These are phyloP conservation scores for Hyaloscypha finlandica DNA, from an alignment of 495 filamentous ascomycete genomes.

Conservation along the genomic window DNA sequence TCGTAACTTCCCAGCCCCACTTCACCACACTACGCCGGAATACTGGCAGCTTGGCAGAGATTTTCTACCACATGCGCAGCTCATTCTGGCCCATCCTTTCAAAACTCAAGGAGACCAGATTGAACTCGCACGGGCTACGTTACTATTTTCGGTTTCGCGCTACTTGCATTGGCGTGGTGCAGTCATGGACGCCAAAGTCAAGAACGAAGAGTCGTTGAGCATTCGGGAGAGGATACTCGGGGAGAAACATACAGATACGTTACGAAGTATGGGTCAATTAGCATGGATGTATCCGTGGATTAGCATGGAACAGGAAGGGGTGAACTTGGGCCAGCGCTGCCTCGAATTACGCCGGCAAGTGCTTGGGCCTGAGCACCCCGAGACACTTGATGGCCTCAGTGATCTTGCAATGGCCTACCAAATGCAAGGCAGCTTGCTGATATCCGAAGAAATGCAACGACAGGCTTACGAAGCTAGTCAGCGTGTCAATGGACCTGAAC, in stretches of 20 bases:
- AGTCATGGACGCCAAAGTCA: background rate
- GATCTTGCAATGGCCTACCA: conserved; percentile 5
- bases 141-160: background rate
- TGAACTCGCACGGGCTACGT: conserved; percentile 1
- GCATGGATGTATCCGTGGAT: background rate
- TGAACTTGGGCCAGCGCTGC: background rate
- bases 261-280: conserved; percentile 1
- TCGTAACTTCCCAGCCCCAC: conserved; percentile 2
- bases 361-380: conserved; percentile 7
- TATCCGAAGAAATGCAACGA: conserved; percentile 2
- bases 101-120: background rate
- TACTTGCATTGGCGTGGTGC: conserved; percentile 6
- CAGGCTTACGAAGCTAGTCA: background rate
- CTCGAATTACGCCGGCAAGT: conserved; percentile 2
- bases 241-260: conserved; percentile 4
- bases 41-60: background rate
- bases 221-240: conserved; percentile 11
- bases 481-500: conserved; percentile 5
- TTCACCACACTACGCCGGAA: background rate
- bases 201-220: conserved; percentile 4
- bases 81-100: background rate
- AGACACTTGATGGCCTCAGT: conserved; percentile 8
- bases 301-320: background rate
- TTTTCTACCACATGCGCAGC: conserved; percentile 11
- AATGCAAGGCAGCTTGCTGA: background rate